phyloP scores from a whole-genome alignment of 495 filamentous ascomycete genomes.

The Aspergillus incahuasiensis region DNA sequence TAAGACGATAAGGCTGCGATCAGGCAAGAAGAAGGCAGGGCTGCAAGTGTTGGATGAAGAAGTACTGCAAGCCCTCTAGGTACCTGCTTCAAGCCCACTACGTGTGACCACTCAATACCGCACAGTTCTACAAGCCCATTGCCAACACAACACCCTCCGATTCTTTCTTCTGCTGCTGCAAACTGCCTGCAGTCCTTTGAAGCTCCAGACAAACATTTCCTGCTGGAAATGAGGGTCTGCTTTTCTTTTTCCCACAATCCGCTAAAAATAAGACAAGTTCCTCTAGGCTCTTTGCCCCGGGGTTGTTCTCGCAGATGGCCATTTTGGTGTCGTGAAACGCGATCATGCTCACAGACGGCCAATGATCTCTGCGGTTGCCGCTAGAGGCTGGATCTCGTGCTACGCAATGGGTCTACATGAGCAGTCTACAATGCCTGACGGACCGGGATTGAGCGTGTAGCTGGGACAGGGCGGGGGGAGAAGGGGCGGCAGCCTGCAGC shows the following conservation, averaged over 20 bases:
- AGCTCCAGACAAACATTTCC: slow-evolving; percentile 13
- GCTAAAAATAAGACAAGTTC: slow-evolving; percentile 5
- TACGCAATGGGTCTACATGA: slow-evolving; percentile 17
- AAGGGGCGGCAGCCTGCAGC: slow-evolving; percentile 16
- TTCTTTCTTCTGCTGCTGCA: slow-evolving; percentile 11
- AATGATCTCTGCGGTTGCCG: slow-evolving; percentile 9
- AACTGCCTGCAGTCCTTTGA: slow-evolving; percentile 11
- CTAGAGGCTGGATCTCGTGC: slow-evolving; percentile 22
- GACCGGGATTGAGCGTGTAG: slow-evolving; percentile 12
- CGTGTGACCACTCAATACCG: slow-evolving; percentile 17
- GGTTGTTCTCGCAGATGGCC: slow-evolving; percentile 13
- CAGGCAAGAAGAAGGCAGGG: slow-evolving; percentile 6
- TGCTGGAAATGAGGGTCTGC: neutral
- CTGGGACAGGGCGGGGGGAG: slow-evolving; percentile 4
- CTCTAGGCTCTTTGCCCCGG: slow-evolving; percentile 2
- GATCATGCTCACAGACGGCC: slow-evolving; percentile 15
- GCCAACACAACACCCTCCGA: slow-evolving; percentile 20
- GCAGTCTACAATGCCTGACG: slow-evolving; percentile 10
- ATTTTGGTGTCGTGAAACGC: slow-evolving; percentile 17
- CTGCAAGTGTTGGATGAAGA: neutral
- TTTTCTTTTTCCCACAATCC: neutral
- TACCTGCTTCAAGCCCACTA: slow-evolving; percentile 10
- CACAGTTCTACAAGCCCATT: slow-evolving; percentile 12
- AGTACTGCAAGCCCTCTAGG: slow-evolving; percentile 3
- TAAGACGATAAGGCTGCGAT: slow-evolving; percentile 1